phyloP scores from a whole-genome alignment of 495 filamentous ascomycete species.

The Neurospora terricola region DNA sequence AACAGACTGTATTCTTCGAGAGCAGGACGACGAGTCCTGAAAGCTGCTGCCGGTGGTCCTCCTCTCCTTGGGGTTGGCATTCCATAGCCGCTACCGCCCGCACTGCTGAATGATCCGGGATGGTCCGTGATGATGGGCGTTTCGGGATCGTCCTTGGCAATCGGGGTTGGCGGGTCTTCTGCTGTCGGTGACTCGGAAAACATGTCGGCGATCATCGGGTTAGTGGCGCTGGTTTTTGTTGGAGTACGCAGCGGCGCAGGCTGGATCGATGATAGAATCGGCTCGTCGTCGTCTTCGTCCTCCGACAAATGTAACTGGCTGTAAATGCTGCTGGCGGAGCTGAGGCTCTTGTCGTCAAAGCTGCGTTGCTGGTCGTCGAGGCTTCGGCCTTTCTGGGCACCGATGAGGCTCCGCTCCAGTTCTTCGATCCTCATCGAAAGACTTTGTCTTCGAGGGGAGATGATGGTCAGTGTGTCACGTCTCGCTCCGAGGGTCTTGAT shows the following conservation, averaged over 20 bases:
- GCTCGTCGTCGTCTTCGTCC: constrained; percentile 9
- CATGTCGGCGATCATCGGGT: not conserved
- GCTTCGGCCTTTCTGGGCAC: constrained; percentile 15
- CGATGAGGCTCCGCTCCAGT: constrained; percentile 21
- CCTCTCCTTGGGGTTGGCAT: not conserved
- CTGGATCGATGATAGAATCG: constrained; percentile 13
- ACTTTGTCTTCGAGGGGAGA: constrained; percentile 25
- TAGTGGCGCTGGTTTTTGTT: not conserved
- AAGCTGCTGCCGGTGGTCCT: not conserved
- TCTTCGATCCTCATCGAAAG: constrained; percentile 38
- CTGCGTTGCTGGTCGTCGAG: constrained; percentile 14
- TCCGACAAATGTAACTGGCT: not conserved
- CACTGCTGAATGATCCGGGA: not conserved
- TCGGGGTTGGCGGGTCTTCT: not conserved
- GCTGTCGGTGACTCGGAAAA: not conserved
- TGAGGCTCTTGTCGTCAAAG: constrained; percentile 7
- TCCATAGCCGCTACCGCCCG: not conserved
- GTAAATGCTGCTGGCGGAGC: not conserved
- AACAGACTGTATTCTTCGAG: constrained; percentile 20
- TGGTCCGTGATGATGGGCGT: not conserved
- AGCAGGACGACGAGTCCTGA: constrained; percentile 13
- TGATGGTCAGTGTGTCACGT: constrained; percentile 31
- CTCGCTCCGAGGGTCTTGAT: constrained; percentile 32
- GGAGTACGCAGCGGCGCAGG: constrained; percentile 16
- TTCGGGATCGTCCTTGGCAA: not conserved